phyloP scores from a whole-genome alignment of 2,329 filamentous ascomycete genomes.

The Pseudocercospora fuligena region DNA sequence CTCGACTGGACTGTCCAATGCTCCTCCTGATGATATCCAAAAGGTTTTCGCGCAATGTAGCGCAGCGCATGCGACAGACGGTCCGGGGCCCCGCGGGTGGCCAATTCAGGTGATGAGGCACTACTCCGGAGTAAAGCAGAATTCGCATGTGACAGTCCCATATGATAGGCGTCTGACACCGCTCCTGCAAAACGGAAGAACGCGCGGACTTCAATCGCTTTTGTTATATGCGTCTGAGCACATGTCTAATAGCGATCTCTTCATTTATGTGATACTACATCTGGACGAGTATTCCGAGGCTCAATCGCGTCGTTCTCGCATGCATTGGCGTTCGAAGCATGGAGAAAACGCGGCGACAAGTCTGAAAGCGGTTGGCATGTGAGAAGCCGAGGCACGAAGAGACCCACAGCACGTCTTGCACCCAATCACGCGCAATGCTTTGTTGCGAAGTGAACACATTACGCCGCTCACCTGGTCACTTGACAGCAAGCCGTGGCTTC shows the following conservation, averaged over 20 bases:
- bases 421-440: not conserved
- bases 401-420: not conserved
- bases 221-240: too few relatives aligned
- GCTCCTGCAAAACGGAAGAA: not conserved
- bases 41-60: not conserved
- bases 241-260: not conserved
- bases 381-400: not conserved
- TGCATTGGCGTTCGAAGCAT: not conserved
- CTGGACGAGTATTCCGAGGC: not conserved
- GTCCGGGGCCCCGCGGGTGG: too few relatives aligned
- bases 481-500: not conserved
- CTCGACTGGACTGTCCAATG: not conserved
- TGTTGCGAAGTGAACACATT: not conserved
- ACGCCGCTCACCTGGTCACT: conserved; percentile 4
- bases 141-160: not conserved
- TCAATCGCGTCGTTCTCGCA: not conserved
- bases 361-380: conserved; percentile 3
- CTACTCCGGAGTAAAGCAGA: too few relatives aligned
- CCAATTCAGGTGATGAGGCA: too few relatives aligned
- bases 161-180: not conserved
- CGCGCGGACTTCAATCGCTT: not conserved
- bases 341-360: not conserved
- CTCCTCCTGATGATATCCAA: not conserved
- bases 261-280: not conserved
- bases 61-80: not conserved